These are phyloP conservation scores for Hemileccinum hortonii DNA, from an alignment of 1,284 basidiomycete genomes.

Conservation along the genomic window DNA sequence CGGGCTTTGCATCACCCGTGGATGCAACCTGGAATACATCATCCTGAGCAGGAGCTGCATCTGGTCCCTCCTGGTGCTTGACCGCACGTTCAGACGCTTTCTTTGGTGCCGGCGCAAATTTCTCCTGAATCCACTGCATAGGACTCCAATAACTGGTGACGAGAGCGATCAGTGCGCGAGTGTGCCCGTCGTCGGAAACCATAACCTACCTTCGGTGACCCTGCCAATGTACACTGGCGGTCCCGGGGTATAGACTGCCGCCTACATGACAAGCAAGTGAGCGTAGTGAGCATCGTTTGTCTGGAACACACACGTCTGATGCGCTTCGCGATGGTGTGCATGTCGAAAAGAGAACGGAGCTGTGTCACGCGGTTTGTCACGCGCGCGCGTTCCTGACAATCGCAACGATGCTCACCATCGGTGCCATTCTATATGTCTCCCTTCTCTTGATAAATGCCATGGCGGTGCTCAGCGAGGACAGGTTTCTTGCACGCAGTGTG, in stretches of 20 bases:
- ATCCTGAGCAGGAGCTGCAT: conserved; percentile 16
- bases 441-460: conserved; percentile 90
- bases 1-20: conserved; percentile 3
- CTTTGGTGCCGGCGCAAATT: conserved; percentile 45
- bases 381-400: neutral
- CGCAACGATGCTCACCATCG: conserved; percentile 53
- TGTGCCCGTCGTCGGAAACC: neutral
- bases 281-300: conserved; percentile 1
- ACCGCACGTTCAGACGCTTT: conserved; percentile 45
- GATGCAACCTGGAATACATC: conserved; percentile 22
- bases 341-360: neutral
- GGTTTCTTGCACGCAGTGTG: conserved; percentile 90
- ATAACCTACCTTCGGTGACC: conserved; percentile 43
- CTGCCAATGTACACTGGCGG: conserved; percentile 35
- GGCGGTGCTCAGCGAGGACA: conserved; percentile 92
- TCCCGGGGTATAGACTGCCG: conserved; percentile 15
- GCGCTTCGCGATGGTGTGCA: conserved; percentile 35
- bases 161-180: conserved; percentile 3
- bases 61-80: conserved; percentile 47
- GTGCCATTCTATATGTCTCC: conserved; percentile 68
- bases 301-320: conserved; percentile 11
- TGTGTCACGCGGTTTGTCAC: conserved; percentile 28
- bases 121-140: conserved; percentile 62
- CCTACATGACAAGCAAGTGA: conserved; percentile 1
- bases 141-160: conserved; percentile 48